Evolutionary conservation across 2,329 filamentous ascomycete species (phyloP), one percentile per base, ranked within the genome.

Genomic region (Penicillium rolfsii): DNA sequence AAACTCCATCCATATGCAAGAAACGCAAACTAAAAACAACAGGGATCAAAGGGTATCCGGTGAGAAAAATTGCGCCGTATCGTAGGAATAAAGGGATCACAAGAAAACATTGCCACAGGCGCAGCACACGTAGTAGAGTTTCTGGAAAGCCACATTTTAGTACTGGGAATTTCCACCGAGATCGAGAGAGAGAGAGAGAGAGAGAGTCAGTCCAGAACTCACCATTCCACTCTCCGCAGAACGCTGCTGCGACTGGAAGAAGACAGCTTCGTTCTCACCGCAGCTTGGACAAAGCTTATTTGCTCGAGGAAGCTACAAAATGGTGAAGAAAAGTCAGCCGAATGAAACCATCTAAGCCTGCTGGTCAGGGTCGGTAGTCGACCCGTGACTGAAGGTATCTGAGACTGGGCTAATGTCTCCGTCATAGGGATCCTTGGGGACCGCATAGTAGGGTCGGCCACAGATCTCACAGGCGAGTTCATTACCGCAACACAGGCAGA

Each of bases 211-310:
- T 22, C 1, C 19, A 22, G 41, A 46, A 45, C 90, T 84, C 80
- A 98, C 95, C 95, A 99, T 99, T 81, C 95, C 95, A 48, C 95
- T 99, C 79, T 98, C 93, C 52, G 92, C 91, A 69, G 90, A 97
- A 79, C 95, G 90, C 82, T 98, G 93, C 77, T 99, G 95, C 64
- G 93, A 97, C 82, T 99, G 95, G 83, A 99, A 99, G 82, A 97
- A 99, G 62, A 99, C 96, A 49, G 93, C 93, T 80, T 98, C 93
- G 70, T 88, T 87, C 77, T 95, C 90, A 67, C 86, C 85, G 83
- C 96, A 99, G 69, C 83, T 85, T 55, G 93, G 92, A 81, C 95
- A 99, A 62, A 85, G 85, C 80, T 91, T 92, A 76, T 92, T 91
- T 71, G 92, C 89, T 72, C 93, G 89, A 66, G 95, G 95, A 77